Base-by-base conservation (phyloP, 2,329 filamentous ascomycete genomes). In the Didymella segeticola region DNA sequence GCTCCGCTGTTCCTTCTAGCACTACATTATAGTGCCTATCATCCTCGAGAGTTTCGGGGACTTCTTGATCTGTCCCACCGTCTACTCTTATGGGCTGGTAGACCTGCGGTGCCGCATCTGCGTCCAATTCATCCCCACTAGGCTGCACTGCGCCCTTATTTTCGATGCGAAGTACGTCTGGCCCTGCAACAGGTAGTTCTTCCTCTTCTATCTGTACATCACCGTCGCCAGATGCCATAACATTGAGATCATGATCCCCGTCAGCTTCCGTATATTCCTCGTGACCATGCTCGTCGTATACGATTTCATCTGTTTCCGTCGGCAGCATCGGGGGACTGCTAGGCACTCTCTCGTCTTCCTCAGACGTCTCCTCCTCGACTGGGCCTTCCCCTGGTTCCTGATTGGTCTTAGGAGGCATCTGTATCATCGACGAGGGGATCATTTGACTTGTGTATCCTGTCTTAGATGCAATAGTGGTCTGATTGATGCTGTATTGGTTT, bases 401-500 rank as follows among this genome's bases (percentile, higher is more conserved):
- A 34, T 63, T 71, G 4, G 59, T 63, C 22, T 55, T 47, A 7
- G 63, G 64, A 15, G 72, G 74, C 57, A 67, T 66, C 26, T 63
- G 63, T 23, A 69, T 63, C 27, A 71, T 62, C 5, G 71, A 73
- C 1, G 71, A 72, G 10, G 64, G 66, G 2, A 69, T 50, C 27
- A 70, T 50, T 45, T 72, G 70, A 37, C 67, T 72, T 26, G 67
- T 70, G 14, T 62, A 68, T 20, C 65, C 66, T 29, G 68, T 69
- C 50, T 67, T 69, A 6, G 56, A 60, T 12, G 45, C 48, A 47
- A 73, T 61, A 4, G 67, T 72, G 14, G 73, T 75, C 42, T 75
- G 71, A 33, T 72, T 64, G 34, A 76, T 70, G 39, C 68, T 72
- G 46, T 73, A 74, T 31, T 70, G 65, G 33, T 71, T 70, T 14